Percentiles rank a stretch among this genome's conserved stretches.
Conservation (phyloP, 768 basidiomycete genomes). For the Gelatoporia subvermispora region DNA sequence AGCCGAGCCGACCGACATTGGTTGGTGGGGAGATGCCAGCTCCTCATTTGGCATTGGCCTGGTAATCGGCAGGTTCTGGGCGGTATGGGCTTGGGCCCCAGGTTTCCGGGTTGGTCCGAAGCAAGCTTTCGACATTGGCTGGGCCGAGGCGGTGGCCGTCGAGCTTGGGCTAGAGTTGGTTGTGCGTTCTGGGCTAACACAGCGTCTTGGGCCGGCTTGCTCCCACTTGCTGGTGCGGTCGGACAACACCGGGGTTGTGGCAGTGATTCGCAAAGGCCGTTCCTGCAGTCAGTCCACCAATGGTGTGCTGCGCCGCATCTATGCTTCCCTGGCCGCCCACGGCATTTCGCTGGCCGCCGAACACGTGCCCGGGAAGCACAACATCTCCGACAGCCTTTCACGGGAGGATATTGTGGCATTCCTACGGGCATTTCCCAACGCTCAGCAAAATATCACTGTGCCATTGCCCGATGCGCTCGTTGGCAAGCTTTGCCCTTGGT, state of each 20-base stretch:
- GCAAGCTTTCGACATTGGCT: constrained; percentile 28
- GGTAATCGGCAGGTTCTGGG: constrained; percentile 23
- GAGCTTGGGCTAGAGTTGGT: constrained; percentile 27
- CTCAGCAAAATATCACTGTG: constrained; percentile 1
- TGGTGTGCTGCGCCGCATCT: constrained; percentile 24
- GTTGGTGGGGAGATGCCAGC: constrained; percentile 34
- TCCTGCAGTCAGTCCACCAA: constrained; percentile 25
- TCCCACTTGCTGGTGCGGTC: constrained; percentile 22
- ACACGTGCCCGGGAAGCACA: constrained; percentile 20
- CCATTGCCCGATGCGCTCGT: constrained; percentile 11
- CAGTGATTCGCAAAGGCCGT: constrained; percentile 24
- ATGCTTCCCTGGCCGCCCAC: constrained; percentile 11
- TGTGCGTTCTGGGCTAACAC: neutral
- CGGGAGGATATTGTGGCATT: constrained; percentile 20
- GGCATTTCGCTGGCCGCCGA: constrained; percentile 7
- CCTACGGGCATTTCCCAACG: constrained; percentile 15
- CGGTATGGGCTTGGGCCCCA: constrained; percentile 24
- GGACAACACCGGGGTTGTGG: constrained; percentile 32
- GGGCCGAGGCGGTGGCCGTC: constrained; percentile 36
- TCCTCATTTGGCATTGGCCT: constrained; percentile 33
- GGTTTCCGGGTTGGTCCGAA: constrained; percentile 27
- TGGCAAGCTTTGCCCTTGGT: too few relatives aligned
- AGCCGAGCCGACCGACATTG: constrained; percentile 19
- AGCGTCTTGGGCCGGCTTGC: neutral
- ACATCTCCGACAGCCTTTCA: constrained; percentile 30